Evolutionary conservation across 768 basidiomycete genomes (phyloP).

Genomic region (Candolleomyces eurysporus): DNA sequence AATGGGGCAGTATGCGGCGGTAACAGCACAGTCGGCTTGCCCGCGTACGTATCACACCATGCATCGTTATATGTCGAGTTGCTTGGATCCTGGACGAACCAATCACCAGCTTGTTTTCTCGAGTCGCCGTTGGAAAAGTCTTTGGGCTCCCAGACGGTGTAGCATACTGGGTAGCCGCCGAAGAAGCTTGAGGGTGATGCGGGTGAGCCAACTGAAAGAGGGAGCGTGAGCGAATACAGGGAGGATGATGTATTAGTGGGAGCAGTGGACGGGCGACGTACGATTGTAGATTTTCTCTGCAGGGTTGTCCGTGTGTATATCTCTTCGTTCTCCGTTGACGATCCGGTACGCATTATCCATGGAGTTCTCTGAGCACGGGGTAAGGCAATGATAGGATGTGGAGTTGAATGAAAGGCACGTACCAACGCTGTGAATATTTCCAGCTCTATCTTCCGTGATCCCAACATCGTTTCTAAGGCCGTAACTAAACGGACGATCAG

Average conservation of each 20-base stretch:
- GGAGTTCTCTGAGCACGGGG: not conserved
- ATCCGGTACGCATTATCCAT: conserved; percentile 4
- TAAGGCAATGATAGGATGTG: no score
- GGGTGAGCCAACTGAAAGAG: not conserved
- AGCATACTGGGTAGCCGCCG: conserved; percentile 5
- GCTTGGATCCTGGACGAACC: conserved; percentile 7
- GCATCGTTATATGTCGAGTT: not conserved
- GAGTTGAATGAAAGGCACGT: no score
- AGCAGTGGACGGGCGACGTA: not conserved
- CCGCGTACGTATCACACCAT: conserved; percentile 6
- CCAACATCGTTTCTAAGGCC: no score
- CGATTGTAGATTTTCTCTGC: conserved; percentile 7
- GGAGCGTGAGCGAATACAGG: no score
- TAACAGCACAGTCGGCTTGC: conserved; percentile 1
- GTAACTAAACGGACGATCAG: no score
- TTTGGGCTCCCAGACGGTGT: conserved; percentile 1
- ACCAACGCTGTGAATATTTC: no score
- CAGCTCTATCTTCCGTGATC: no score
- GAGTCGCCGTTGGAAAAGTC: conserved; percentile 1
- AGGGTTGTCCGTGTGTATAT: conserved; percentile 7
- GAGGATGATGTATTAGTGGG: not conserved
- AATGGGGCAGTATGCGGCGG: conserved; percentile 8
- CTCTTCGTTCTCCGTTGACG: conserved; percentile 1
- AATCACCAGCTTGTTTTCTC: conserved; percentile 2
- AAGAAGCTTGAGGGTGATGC: not conserved